Evolutionary conservation across 768 basidiomycete genomes (phyloP).

Genomic region (Amanita exitialis): DNA sequence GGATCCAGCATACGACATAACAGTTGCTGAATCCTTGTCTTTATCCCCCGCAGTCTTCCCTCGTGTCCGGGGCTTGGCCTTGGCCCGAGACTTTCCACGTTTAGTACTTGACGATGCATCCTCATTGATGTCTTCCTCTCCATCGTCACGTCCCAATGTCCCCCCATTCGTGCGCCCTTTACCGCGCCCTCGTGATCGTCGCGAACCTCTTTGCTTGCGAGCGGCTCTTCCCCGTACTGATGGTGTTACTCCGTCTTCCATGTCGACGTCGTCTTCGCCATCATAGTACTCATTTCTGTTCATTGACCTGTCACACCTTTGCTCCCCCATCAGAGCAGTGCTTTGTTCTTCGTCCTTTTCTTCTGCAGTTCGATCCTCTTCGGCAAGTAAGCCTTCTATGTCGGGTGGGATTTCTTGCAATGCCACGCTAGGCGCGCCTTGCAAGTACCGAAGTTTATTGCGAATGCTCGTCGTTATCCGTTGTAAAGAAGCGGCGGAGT

Average conservation of each 20-base stretch:
- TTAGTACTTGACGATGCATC: background rate
- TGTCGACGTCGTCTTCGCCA: constrained; percentile 60
- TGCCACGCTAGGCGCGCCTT: constrained; percentile 92
- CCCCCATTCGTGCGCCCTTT: constrained; percentile 11
- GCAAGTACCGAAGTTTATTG: constrained; percentile 84
- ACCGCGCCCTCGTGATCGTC: constrained; percentile 19
- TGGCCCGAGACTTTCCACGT: constrained; percentile 3
- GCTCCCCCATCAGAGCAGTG: constrained; percentile 45
- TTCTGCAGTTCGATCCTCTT: constrained; percentile 58
- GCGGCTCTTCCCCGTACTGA: constrained; percentile 13
- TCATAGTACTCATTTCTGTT: constrained; percentile 67
- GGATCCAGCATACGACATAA: background rate
- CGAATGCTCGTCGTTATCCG: constrained; percentile 79
- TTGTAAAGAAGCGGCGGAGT: constrained; percentile 74
- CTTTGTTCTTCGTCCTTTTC: constrained; percentile 64
- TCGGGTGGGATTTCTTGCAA: constrained; percentile 97
- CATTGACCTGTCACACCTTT: constrained; percentile 38
- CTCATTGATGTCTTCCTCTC: constrained; percentile 10
- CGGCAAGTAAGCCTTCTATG: constrained; percentile 64
- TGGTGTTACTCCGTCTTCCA: constrained; percentile 20
- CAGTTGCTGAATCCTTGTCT: constrained; percentile 2
- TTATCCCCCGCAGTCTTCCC: background rate
- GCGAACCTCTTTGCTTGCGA: constrained; percentile 13
- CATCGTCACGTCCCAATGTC: constrained; percentile 9
- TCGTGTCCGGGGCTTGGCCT: background rate